phyloP scores from a whole-genome alignment of 2,329 filamentous ascomycete species.

The Uncinocarpus reesii region DNA sequence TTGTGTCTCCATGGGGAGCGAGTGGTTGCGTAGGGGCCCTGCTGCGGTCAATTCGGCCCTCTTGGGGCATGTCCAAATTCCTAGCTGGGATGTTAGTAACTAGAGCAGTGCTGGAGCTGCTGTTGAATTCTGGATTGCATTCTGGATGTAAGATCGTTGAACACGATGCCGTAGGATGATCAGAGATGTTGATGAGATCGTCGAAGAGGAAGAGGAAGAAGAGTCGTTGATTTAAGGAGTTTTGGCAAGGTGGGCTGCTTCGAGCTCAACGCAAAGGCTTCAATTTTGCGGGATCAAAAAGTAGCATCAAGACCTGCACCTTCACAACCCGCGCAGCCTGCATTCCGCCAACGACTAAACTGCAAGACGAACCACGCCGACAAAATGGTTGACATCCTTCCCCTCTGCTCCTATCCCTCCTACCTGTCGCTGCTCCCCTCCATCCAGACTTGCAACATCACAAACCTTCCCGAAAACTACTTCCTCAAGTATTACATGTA shows the following conservation, averaged over 20 bases:
- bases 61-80: no score
- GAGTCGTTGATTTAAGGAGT: no score
- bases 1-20: no score
- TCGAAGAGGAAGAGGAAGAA: not conserved
- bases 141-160: no score
- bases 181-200: not conserved
- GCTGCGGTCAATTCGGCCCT: no score
- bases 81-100: no score
- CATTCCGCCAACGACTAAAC: not conserved
- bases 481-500: constrained; percentile 99
- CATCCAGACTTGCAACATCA: constrained; percentile 96
- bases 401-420: constrained; percentile 38
- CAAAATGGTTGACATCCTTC: constrained; percentile 42
- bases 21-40: no score
- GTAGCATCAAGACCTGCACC: no score
- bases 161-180: no score
- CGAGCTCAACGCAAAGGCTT: constrained; percentile 8
- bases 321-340: no score
- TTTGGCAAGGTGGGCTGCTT: not conserved
- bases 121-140: no score
- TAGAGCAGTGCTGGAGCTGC: no score
- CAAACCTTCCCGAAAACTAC: constrained; percentile 98
- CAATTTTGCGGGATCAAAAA: not conserved
- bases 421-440: constrained; percentile 78
- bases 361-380: not conserved